Base-by-base conservation (phyloP, 2,329 filamentous ascomycete genomes). In the Trichoderma koningii region DNA sequence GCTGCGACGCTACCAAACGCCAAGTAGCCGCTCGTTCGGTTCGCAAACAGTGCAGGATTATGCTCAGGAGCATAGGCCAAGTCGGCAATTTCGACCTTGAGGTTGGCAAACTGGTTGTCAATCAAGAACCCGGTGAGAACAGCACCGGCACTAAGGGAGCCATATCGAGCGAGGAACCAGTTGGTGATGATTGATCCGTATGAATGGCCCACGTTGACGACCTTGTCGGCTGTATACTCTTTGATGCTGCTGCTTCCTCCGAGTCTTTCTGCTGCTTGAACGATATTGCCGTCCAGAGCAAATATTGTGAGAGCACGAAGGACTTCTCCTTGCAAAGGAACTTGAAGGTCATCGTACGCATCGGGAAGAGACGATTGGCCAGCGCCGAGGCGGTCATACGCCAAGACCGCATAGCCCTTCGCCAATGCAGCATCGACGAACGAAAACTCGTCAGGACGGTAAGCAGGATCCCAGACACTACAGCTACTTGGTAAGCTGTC, bases 101-200 rank as follows among this genome's bases (percentile, higher is more conserved):
- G 34, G n/a, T 2, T 1, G 19, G 34, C 30, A 26, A 41, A 41
- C 1, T 55, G n/a, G 23, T 2, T 55, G 34, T 41, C 52, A 19
- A 23, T 41, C 14, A 55, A 26, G 19, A 41, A 55, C 3, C 52
- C 52, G n/a, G 66, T 55, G n/a, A 55, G 52, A 1, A 55, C 41
- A 2, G 30, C 52, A 12, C 52, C 52, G 7, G 52, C 34, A 23
- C 52, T 55, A 10, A 55, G 30, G 19, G n/a, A 55, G 30, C 52
- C 52, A 3, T 55, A 55, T 23, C 52, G 19, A 6, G n/a, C 34
- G 17, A 55, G 52, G 19, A 55, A 55, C 30, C 19, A 55, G 34
- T 55, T 55, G n/a, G 52, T 55, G 12, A 41, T 12, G 9, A 55
- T 41, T 23, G 52, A 55, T 3, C 52, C 52, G 17, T 55, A 55